phyloP scores from a whole-genome alignment of 495 filamentous ascomycete genomes.

The Ascobolus immersus region DNA sequence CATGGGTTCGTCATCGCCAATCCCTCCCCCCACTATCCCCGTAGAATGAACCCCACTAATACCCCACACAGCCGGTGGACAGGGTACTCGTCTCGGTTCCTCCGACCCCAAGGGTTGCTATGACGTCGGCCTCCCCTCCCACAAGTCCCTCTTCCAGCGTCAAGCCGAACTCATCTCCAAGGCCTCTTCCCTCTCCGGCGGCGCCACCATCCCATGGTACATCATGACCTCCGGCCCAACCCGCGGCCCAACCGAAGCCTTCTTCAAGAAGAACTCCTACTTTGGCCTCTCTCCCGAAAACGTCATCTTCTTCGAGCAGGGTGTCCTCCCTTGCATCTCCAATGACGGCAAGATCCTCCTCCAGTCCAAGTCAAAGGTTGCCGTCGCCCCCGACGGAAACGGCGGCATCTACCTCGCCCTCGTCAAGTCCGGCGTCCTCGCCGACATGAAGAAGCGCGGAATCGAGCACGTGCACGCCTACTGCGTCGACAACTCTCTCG shows the following conservation, averaged over 20 bases:
- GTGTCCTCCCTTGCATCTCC: conserved; percentile 84
- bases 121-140: conserved; percentile 73
- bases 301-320: conserved; percentile 87
- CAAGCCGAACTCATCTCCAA: conserved; percentile 81
- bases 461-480: conserved; percentile 94
- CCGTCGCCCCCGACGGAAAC: conserved; percentile 95
- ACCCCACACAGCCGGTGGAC: conserved; percentile 38
- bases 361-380: conserved; percentile 69
- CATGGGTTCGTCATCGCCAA: conserved; percentile 29
- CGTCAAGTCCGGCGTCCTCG: conserved; percentile 51
- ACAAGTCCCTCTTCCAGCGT: conserved; percentile 90
- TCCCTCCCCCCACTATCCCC: not conserved
- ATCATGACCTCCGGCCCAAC: conserved; percentile 99
- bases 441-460: conserved; percentile 67
- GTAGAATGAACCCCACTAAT: no score
- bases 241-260: conserved; percentile 66
- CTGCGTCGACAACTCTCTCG: conserved; percentile 98
- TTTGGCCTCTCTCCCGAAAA: conserved; percentile 73
- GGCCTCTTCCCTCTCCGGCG: conserved; percentile 56
- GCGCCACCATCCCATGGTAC: conserved; percentile 80
- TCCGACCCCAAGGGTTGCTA: conserved; percentile 91
- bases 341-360: conserved; percentile 95
- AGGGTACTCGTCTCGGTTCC: conserved; percentile 84
- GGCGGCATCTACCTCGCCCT: conserved; percentile 91
- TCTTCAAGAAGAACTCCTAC: conserved; percentile 69